Conservation (phyloP, 768 basidiomycete species). For the Suillus clintonianus region DNA sequence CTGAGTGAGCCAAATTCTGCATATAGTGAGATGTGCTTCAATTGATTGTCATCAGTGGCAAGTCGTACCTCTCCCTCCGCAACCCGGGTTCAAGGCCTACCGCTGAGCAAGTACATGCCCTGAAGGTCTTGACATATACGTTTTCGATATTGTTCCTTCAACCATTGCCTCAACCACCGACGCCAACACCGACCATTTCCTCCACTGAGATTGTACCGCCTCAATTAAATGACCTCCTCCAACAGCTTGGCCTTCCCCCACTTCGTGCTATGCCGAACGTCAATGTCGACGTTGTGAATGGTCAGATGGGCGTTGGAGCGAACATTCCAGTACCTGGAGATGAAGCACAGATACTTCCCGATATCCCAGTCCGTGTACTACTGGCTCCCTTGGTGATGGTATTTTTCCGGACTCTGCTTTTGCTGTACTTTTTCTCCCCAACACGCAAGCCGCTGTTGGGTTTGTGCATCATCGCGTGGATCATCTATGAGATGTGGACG, state of each 20-base stretch:
- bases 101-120: conserved; percentile 60
- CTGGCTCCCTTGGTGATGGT: conserved; percentile 69
- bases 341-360: conserved; percentile 44
- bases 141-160: conserved; percentile 61
- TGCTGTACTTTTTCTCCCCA: conserved; percentile 79
- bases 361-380: conserved; percentile 66
- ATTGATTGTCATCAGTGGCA: conserved; percentile 20
- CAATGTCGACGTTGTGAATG: conserved; percentile 16
- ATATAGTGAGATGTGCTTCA: background rate
- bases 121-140: conserved; percentile 33
- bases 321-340: conserved; percentile 17
- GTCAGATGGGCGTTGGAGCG: conserved; percentile 18
- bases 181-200: conserved; percentile 28
- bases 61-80: conserved; percentile 54
- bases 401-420: conserved; percentile 62
- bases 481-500: conserved; percentile 76
- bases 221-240: conserved; percentile 61
- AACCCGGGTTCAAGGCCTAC: conserved; percentile 51
- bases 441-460: conserved; percentile 72
- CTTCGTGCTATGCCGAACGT: conserved; percentile 40
- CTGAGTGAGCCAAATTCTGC: conserved; percentile 28
- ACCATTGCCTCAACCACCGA: conserved; percentile 33
- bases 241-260: conserved; percentile 63
- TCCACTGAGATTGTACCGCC: conserved; percentile 37
- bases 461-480: conserved; percentile 65